Percentiles rank a stretch among this genome's conserved stretches.
phyloP scores from a whole-genome alignment of 2,329 filamentous ascomycete genomes.

The Verticillium klebahnii region DNA sequence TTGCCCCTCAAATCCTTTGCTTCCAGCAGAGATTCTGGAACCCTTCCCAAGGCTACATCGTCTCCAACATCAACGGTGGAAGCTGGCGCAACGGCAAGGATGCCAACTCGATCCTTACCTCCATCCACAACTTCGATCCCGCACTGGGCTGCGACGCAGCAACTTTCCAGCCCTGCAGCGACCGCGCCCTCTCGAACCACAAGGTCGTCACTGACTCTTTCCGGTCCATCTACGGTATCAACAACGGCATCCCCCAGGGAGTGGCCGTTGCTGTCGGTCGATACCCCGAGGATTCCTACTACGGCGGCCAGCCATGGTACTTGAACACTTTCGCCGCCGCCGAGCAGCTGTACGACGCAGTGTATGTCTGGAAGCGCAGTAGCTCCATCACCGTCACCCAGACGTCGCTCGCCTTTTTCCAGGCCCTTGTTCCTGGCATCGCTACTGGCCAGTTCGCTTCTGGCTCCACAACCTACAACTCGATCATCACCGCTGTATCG shows the following conservation, averaged over 20 bases:
- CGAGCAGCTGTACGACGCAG: conserved; percentile 73
- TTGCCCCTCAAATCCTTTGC: conserved; percentile 68
- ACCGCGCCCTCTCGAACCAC: conserved; percentile 66
- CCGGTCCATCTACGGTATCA: conserved; percentile 64
- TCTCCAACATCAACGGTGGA: conserved; percentile 64
- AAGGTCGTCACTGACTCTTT: conserved; percentile 74
- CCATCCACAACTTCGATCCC: conserved; percentile 68
- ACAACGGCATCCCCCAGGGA: conserved; percentile 57
- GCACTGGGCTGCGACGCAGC: conserved; percentile 58
- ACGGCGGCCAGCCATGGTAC: conserved; percentile 79
- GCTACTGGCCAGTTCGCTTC: conserved; percentile 58
- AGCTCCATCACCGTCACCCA: conserved; percentile 61
- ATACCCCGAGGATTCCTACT: conserved; percentile 71
- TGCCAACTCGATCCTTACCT: conserved; percentile 62
- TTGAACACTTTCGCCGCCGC: conserved; percentile 71
- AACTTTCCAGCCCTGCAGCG: conserved; percentile 76
- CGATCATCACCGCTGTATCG: conserved; percentile 52
- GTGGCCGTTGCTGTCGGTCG: conserved; percentile 59
- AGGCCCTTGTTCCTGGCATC: conserved; percentile 54
- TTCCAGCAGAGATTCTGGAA: conserved; percentile 74
- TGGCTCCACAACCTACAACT: conserved; percentile 40
- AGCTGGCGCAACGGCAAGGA: conserved; percentile 65
- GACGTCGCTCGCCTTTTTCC: conserved; percentile 68
- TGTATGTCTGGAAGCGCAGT: conserved; percentile 64
- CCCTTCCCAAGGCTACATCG: conserved; percentile 50